These are phyloP conservation scores for Exophiala aquamarina DNA, from an alignment of 2,329 filamentous ascomycete genomes.

Conservation along the genomic window DNA sequence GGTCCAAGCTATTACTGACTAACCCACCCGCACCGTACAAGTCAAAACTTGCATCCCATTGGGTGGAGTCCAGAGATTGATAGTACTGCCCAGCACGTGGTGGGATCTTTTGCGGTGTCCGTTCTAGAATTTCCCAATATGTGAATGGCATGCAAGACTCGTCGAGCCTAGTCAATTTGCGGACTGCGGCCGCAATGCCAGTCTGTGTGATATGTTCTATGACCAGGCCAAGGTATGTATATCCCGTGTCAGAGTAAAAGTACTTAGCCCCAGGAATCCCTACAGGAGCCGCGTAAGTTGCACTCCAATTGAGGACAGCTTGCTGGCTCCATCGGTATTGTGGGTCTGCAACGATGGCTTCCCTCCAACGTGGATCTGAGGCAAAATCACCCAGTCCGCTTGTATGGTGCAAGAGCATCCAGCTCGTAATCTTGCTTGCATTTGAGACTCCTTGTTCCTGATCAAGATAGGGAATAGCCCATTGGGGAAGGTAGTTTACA, in stretches of 20 bases:
- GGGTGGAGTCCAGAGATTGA: slow-evolving; percentile 6
- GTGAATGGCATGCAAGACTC: slow-evolving; percentile 10
- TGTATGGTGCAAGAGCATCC: slow-evolving; percentile 11
- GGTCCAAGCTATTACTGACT: slow-evolving; percentile 9
- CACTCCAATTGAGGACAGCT: slow-evolving; percentile 8
- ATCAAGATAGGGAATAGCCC: slow-evolving; percentile 7
- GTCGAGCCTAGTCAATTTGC: slow-evolving; percentile 11
- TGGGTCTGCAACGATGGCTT: slow-evolving; percentile 9
- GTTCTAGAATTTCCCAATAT: slow-evolving; percentile 12
- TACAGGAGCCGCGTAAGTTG: slow-evolving; percentile 8
- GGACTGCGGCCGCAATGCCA: slow-evolving; percentile 11
- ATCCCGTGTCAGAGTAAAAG: slow-evolving; percentile 11
- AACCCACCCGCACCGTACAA: slow-evolving; percentile 13
- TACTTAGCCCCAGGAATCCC: slow-evolving; percentile 7
- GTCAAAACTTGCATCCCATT: slow-evolving; percentile 10
- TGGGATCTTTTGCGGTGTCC: slow-evolving; percentile 4
- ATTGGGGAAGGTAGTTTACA: slow-evolving; percentile 11
- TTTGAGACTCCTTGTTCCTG: slow-evolving; percentile 11
- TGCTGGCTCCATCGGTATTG: slow-evolving; percentile 9
- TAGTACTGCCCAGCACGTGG: slow-evolving; percentile 12
- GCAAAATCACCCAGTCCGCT: slow-evolving; percentile 14
- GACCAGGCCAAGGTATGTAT: slow-evolving; percentile 13
- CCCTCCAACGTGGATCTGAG: slow-evolving; percentile 12
- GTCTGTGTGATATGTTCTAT: slow-evolving; percentile 9
- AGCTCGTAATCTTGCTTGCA: slow-evolving; percentile 9